Conservation (phyloP, 2,329 filamentous ascomycete species). For the Sarocladiaceae sp. region DNA sequence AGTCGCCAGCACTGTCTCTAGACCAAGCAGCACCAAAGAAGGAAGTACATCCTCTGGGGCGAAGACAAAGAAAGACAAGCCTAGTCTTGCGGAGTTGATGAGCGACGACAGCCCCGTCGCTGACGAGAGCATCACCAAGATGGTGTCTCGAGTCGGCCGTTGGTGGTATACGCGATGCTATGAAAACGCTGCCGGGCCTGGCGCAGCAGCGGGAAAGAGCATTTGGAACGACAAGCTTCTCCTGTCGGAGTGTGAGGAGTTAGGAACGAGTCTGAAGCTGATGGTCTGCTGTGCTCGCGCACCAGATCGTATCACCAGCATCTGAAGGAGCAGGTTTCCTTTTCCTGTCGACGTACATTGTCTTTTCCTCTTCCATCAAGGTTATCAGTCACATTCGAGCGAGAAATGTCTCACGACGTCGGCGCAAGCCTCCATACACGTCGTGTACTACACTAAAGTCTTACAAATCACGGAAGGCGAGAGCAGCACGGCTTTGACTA, state of each 20-base stretch:
- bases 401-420: neutral
- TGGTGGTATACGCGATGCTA: constrained; percentile 98
- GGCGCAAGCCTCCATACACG: neutral
- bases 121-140: constrained; percentile 83
- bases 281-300: constrained; percentile 89
- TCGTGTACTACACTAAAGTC: neutral
- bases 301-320: constrained; percentile 46
- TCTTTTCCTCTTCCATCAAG: neutral
- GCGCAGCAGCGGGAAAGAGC: constrained; percentile 35
- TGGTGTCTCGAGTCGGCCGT: constrained; percentile 83
- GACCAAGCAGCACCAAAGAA: constrained; percentile 3
- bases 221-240: constrained; percentile 76
- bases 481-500: neutral
- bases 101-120: constrained; percentile 61
- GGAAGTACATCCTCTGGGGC: neutral
- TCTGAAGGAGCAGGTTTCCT: neutral
- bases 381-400: neutral
- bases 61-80: constrained; percentile 34
- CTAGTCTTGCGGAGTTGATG: constrained; percentile 65
- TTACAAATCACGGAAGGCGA: too few relatives aligned
- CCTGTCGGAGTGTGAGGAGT: constrained; percentile 77
- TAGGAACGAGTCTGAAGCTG: constrained; percentile 81
- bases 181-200: constrained; percentile 56
- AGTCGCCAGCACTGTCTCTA: constrained; percentile 48
- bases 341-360: neutral